Evolutionary conservation across 306 rosid species (phyloP), one percentile per base, ranked within the genome.

Genomic region (Lupinus albus): DNA sequence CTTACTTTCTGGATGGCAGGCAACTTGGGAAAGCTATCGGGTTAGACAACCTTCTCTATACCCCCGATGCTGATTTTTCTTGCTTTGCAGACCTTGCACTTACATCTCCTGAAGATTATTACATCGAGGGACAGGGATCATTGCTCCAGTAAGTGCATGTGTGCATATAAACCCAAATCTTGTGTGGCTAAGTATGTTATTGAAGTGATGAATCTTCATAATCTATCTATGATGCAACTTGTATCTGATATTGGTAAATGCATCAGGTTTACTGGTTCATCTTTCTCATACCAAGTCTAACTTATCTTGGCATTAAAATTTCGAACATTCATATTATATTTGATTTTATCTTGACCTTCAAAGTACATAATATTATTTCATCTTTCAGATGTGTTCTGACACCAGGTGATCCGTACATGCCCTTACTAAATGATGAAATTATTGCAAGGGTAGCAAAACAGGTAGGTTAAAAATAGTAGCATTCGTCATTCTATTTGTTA

Each of bases 361-460:
- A 71, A 77, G 50, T 68, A 42, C 28, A 21, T 39, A 67, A 73
- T 62, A 49, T 13, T 18, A 11, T 68, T 73, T 33, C 55, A 11
- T 78, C 55, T 64, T 64, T 70, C 89, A 93, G 99, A 75, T 93
- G 99, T 77, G 99, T 93, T 77, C 75, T 90, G 71, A 93, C 99
- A 0, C 99, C 99, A 2, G 99, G 99, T 51, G 99, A 90, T 83
- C 99, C 99, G 47, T 93, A 93, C 90, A 93, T 93, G 99, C 94
- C 96, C 64, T 84, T 90, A 61, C 87, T 82, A 42, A 93, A 93
- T 48, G 99, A 90, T 0, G 93, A 90, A 81, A 93, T 93, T 55
- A 82, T 90, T 71, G 74, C 93, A 45, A 90, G 91, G 85, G 99
- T 93, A 61, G 68, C 86, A 11, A 90, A 86, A 72, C 99, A 93